Conservation (phyloP, 2,329 filamentous ascomycete genomes). For the Hypoxylon sp. region DNA sequence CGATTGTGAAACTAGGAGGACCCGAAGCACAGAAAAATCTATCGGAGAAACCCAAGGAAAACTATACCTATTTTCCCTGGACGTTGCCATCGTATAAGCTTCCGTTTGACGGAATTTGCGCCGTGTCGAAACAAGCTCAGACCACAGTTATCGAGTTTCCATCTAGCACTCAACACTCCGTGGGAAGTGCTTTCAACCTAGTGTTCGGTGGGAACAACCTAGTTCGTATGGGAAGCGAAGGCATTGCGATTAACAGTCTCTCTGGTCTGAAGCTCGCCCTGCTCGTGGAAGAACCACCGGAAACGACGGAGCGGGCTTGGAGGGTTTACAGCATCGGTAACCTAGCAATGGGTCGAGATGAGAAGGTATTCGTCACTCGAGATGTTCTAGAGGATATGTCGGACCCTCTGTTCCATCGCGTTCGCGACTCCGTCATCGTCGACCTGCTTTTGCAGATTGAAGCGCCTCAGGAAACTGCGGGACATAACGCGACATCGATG, state of each 20-base stretch:
- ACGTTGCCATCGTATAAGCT: conserved; percentile 83
- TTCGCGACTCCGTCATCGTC: conserved; percentile 77
- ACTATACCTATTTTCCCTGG: conserved; percentile 93
- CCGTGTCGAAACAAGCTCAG: conserved; percentile 75
- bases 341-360: conserved; percentile 84
- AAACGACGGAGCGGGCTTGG: conserved; percentile 63
- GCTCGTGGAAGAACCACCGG: conserved; percentile 68
- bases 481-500: conserved; percentile 46
- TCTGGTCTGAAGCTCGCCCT: conserved; percentile 73
- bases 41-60: conserved; percentile 66
- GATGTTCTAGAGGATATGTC: conserved; percentile 80
- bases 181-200: conserved; percentile 58
- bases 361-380: conserved; percentile 83
- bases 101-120: conserved; percentile 81
- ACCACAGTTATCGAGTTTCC: conserved; percentile 77
- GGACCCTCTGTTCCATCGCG: conserved; percentile 85
- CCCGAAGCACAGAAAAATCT: conserved; percentile 22
- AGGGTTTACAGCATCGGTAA: conserved; percentile 85
- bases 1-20: conserved; percentile 29
- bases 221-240: conserved; percentile 58
- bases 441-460: conserved; percentile 76
- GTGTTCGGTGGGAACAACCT: conserved; percentile 62
- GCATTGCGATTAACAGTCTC: conserved; percentile 63
- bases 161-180: conserved; percentile 57
- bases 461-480: conserved; percentile 28